phyloP scores from a whole-genome alignment of 1,139 yeast genomes.

The Nakaseomyces glabratus region DNA sequence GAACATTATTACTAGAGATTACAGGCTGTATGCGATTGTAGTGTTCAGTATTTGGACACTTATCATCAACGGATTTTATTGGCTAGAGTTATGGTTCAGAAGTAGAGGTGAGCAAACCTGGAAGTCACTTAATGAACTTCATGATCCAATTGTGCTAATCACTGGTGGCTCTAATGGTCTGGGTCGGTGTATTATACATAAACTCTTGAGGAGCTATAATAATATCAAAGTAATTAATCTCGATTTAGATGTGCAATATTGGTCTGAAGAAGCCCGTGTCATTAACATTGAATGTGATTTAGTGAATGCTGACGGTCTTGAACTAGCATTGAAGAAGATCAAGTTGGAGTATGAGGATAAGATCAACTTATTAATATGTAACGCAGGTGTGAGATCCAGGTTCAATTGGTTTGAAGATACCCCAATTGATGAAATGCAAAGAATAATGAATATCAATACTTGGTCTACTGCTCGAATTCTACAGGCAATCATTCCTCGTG shows the following conservation, averaged over 20 bases:
- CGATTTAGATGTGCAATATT: slow-evolving; percentile 38
- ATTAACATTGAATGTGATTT: slow-evolving; percentile 44
- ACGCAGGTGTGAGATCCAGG: slow-evolving; percentile 62
- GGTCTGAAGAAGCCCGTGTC: slow-evolving; percentile 22
- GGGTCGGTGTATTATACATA: slow-evolving; percentile 40
- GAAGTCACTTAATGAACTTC: slow-evolving; percentile 11
- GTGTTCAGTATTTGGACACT: slow-evolving; percentile 12
- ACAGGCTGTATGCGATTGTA: too few species aligned
- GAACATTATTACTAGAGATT: too few species aligned
- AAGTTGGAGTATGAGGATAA: slow-evolving; percentile 25
- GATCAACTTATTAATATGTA: slow-evolving; percentile 54
- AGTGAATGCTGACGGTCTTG: slow-evolving; percentile 33
- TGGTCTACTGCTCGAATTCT: slow-evolving; percentile 48
- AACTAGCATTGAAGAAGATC: slow-evolving; percentile 30
- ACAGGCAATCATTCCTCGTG: slow-evolving; percentile 33
- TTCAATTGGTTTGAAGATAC: slow-evolving; percentile 36
- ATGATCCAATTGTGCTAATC: slow-evolving; percentile 7
- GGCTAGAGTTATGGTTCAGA: slow-evolving; percentile 11
- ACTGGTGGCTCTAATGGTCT: slow-evolving; percentile 64
- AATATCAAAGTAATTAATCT: slow-evolving; percentile 39
- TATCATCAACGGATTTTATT: slow-evolving; percentile 8
- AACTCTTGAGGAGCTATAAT: slow-evolving; percentile 28
- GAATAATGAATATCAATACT: slow-evolving; percentile 46
- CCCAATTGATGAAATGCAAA: slow-evolving; percentile 30
- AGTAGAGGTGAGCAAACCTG: slow-evolving; percentile 8